Percentiles rank a stretch among this genome's conserved stretches.
phyloP scores from a whole-genome alignment of 768 basidiomycete genomes.

The Mycena amicta region DNA sequence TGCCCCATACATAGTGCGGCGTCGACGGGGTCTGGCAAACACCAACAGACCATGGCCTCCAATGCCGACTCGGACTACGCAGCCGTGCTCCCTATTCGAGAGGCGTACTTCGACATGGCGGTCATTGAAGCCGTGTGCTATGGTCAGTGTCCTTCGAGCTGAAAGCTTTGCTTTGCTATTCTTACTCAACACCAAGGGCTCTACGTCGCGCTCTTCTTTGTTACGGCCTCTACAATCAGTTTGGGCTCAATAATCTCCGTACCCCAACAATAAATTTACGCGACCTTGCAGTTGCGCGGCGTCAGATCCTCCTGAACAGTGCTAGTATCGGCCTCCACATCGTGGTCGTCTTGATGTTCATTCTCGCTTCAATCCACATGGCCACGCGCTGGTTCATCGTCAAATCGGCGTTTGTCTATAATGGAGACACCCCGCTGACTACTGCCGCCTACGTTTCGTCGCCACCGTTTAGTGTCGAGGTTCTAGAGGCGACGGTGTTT shows the following conservation, averaged over 20 bases:
- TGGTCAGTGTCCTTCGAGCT: not conserved
- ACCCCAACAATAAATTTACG: not conserved
- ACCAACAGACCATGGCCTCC: not conserved
- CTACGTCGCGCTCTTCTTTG: conserved; percentile 1
- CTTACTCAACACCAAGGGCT: not conserved
- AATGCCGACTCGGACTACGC: not conserved
- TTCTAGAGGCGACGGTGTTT: not conserved
- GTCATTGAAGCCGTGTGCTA: not conserved
- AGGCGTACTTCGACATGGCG: not conserved
- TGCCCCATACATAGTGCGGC: not conserved
- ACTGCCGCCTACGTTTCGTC: not conserved
- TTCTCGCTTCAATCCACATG: conserved; percentile 1
- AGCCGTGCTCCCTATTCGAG: not conserved
- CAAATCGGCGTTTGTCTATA: not conserved
- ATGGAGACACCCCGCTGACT: not conserved
- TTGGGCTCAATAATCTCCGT: not conserved
- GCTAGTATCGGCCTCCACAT: not conserved
- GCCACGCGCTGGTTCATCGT: not conserved
- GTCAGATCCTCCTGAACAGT: too few species aligned
- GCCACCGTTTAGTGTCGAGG: not conserved
- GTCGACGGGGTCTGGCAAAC: not conserved
- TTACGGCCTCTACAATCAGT: not conserved
- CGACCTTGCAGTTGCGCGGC: not conserved
- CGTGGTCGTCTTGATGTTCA: not conserved
- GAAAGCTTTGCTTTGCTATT: not conserved